phyloP scores from a whole-genome alignment of 1,139 yeast species.

The Saccharomycopsis hybrid region DNA sequence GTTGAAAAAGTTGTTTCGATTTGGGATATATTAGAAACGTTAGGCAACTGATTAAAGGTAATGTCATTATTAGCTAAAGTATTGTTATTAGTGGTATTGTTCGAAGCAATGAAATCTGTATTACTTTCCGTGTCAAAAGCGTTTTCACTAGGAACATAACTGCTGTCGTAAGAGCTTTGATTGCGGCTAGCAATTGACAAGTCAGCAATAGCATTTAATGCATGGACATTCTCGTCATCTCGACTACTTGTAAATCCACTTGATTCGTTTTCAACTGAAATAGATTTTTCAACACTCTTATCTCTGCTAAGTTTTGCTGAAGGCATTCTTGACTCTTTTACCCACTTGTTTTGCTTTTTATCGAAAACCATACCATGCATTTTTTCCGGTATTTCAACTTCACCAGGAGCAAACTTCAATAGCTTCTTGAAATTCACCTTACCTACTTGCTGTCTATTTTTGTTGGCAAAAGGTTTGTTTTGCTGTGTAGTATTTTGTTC shows the following conservation, averaged over 20 bases:
- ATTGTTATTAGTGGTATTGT: slow-evolving; percentile 3
- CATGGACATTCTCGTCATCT: slow-evolving; percentile 28
- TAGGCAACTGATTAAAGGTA: slow-evolving; percentile 25
- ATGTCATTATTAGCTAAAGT: slow-evolving; percentile 23
- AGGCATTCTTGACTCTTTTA: not conserved
- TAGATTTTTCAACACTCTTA: too few species aligned
- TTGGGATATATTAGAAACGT: slow-evolving; percentile 40
- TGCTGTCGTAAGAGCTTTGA: slow-evolving; percentile 12
- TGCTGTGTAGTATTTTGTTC: too few species aligned
- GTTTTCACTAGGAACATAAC: slow-evolving; percentile 19
- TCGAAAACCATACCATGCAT: slow-evolving; percentile 20
- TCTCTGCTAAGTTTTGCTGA: too few species aligned
- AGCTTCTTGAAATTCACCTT: slow-evolving; percentile 17
- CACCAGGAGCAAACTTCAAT: slow-evolving; percentile 20
- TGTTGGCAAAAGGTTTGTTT: not conserved
- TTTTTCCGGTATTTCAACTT: slow-evolving; percentile 17
- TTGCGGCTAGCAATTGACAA: slow-evolving; percentile 27
- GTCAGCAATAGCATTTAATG: slow-evolving; percentile 42
- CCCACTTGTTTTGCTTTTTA: slow-evolving; percentile 13
- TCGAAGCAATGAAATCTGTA: too few species aligned
- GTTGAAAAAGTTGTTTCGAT: slow-evolving; percentile 42
- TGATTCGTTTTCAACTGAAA: not conserved
- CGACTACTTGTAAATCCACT: slow-evolving; percentile 13
- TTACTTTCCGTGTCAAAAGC: not conserved
- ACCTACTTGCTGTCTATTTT: not conserved